These are phyloP conservation scores for Psilocybe mexicana DNA, from an alignment of 1,284 basidiomycete genomes.

Conservation along the genomic window DNA sequence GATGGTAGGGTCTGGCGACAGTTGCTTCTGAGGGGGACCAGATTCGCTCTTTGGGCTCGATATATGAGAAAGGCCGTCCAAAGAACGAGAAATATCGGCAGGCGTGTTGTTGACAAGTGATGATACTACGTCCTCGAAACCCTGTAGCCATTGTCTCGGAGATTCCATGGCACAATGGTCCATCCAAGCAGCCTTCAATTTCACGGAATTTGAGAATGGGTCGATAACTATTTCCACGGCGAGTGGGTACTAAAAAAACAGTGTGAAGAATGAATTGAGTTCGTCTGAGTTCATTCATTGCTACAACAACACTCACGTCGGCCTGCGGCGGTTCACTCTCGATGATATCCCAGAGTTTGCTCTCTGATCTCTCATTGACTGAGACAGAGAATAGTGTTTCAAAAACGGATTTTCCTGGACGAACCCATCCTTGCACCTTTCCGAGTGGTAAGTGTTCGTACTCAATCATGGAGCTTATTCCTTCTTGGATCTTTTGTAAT, in stretches of 20 bases:
- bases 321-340: slow-evolving; percentile 44
- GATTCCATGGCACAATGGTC: slow-evolving; percentile 23
- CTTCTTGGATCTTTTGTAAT: slow-evolving; percentile 38
- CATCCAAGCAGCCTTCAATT: slow-evolving; percentile 35
- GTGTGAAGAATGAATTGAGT: too few species aligned
- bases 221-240: slow-evolving; percentile 46
- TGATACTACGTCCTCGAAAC: slow-evolving; percentile 22
- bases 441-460: slow-evolving; percentile 47
- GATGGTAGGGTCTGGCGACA: background rate
- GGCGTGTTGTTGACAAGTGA: slow-evolving; percentile 5
- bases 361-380: slow-evolving; percentile 31
- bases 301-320: slow-evolving; percentile 37
- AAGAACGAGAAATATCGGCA: slow-evolving; percentile 7
- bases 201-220: slow-evolving; percentile 27
- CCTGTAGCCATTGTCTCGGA: slow-evolving; percentile 27
- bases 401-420: slow-evolving; percentile 38
- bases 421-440: slow-evolving; percentile 47
- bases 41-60: background rate
- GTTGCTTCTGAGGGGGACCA: background rate
- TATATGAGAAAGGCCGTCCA: background rate
- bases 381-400: slow-evolving; percentile 49
- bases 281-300: background rate
- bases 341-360: slow-evolving; percentile 26
- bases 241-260: slow-evolving; percentile 39
- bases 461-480: slow-evolving; percentile 38